Evolutionary conservation across 352 stramenopile species (phyloP).

Genomic region (Globisporangium carolinianum): DNA sequence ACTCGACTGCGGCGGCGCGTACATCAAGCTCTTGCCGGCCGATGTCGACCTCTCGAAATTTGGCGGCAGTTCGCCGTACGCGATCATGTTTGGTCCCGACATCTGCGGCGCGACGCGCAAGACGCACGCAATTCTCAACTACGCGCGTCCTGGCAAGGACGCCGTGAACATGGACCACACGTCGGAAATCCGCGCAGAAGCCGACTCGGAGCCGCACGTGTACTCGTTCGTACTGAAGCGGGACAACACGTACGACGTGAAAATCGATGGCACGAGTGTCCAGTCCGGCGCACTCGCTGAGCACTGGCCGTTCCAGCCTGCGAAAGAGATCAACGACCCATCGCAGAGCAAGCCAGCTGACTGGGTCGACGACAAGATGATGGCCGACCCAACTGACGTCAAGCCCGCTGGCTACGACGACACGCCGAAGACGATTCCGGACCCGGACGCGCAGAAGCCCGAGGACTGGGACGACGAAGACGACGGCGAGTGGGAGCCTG

Average conservation of each 20-base stretch:
- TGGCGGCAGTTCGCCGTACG: conserved; percentile 84
- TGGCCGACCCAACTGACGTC: conserved; percentile 77
- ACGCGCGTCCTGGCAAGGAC: conserved; percentile 89
- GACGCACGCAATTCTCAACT: conserved; percentile 93
- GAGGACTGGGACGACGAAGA: conserved; percentile 94
- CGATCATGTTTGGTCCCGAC: conserved; percentile 95
- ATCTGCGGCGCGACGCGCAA: conserved; percentile 92
- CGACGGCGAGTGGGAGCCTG: conserved; percentile 87
- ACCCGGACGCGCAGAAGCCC: conserved; percentile 74
- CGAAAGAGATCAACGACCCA: conserved; percentile 90
- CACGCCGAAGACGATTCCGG: conserved; percentile 66
- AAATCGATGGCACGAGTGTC: conserved; percentile 83
- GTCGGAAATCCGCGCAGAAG: conserved; percentile 64
- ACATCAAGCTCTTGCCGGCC: conserved; percentile 89
- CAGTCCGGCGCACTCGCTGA: conserved; percentile 85
- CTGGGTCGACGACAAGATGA: conserved; percentile 89
- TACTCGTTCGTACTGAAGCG: conserved; percentile 90
- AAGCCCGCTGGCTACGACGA: conserved; percentile 92
- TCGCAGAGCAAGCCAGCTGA: conserved; percentile 89
- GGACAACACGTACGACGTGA: conserved; percentile 89
- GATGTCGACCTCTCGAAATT: conserved; percentile 50
- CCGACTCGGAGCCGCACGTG: conserved; percentile 85
- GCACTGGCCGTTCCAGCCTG: conserved; percentile 75
- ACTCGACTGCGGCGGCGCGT: conserved; percentile 90
- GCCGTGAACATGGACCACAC: conserved; percentile 93